Conservation (phyloP, 1,284 basidiomycete species). For the Malassezia dermatis region DNA sequence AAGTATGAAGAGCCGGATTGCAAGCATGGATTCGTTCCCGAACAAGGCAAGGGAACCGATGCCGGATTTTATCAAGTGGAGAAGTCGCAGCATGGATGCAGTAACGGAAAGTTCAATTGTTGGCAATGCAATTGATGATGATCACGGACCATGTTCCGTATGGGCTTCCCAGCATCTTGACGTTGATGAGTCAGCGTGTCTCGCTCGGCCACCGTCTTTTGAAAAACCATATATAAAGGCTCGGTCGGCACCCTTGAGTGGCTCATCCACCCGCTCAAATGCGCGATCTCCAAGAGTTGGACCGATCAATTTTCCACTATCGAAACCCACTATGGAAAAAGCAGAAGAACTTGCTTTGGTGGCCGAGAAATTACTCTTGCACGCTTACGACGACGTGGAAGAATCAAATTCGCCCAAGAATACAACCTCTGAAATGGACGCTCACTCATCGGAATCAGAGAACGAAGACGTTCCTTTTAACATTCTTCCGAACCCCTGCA, state of each 20-base stretch:
- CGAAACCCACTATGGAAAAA: neutral
- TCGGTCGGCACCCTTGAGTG: neutral
- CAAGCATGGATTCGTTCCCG: neutral
- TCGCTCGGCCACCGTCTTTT: neutral
- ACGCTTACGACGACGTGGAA: neutral
- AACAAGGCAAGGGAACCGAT: neutral
- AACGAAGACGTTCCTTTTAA: neutral
- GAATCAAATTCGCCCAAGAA: neutral
- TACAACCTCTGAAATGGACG: neutral
- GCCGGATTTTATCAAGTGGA: neutral
- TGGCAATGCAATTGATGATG: neutral
- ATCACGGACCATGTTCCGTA: neutral
- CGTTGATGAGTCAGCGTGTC: neutral
- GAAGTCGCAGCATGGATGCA: neutral
- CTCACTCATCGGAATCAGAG: neutral
- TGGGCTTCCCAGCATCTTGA: neutral
- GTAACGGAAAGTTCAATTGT: neutral
- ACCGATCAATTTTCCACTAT: neutral
- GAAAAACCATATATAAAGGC: neutral
- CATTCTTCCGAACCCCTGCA: neutral
- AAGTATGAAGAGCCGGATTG: neutral
- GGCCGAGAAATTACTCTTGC: conserved; percentile 7
- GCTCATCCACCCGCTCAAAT: neutral
- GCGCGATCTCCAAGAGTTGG: neutral
- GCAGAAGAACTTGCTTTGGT: conserved; percentile 12